Conservation (phyloP, 331 rosid species). For the Malus hybrid region DNA sequence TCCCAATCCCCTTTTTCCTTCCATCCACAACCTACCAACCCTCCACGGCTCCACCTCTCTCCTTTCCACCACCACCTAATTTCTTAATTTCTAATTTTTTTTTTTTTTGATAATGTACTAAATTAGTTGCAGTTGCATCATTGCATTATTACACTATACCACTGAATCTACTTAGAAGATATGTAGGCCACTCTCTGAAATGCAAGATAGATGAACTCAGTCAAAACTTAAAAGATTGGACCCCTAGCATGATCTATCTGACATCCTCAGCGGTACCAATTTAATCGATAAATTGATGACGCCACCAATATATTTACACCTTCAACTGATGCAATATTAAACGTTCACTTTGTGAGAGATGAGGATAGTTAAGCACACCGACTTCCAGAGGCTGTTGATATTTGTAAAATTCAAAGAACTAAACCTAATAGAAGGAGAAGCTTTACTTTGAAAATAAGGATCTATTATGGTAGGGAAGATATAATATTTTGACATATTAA, state of each 20-base stretch:
- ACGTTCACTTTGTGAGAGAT: neutral
- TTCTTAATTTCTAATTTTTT: too few relatives aligned
- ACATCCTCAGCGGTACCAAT: neutral
- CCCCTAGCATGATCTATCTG: neutral
- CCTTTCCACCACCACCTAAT: neutral
- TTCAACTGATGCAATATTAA: neutral
- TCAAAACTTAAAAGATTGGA: neutral
- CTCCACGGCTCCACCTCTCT: too few relatives aligned
- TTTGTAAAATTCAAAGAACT: neutral
- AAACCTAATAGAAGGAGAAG: neutral
- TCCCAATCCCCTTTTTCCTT: too few relatives aligned
- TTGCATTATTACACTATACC: too few relatives aligned
- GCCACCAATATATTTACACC: neutral
- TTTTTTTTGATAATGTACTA: too few relatives aligned
- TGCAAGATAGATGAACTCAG: constrained; percentile 6
- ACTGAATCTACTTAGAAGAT: too few relatives aligned
- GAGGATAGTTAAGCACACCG: neutral
- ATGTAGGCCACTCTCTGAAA: constrained; percentile 24
- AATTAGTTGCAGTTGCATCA: too few relatives aligned
- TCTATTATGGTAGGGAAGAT: neutral
- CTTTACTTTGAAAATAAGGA: neutral
- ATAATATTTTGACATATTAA: neutral
- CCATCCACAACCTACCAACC: too few relatives aligned
- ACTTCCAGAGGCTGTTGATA: constrained; percentile 6
- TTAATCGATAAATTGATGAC: neutral